Percentiles rank a stretch among this genome's conserved stretches.
These are phyloP conservation scores for Solanum chiquidenum DNA, from an alignment of 257 asterid species.

Conservation along the genomic window DNA sequence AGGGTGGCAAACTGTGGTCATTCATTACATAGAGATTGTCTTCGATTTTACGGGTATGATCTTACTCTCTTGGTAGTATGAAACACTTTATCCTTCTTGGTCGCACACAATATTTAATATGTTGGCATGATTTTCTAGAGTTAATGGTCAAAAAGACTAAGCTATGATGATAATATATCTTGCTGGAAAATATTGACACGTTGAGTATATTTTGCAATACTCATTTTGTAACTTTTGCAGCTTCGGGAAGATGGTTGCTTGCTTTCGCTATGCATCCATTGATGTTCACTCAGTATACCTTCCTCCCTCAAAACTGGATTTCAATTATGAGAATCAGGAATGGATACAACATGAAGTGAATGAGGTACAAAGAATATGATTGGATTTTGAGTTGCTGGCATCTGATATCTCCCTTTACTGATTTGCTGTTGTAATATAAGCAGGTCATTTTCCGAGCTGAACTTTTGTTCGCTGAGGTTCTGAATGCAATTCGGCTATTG, in stretches of 20 bases:
- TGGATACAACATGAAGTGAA: slow-evolving; percentile 70
- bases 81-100: neutral
- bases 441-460: slow-evolving; percentile 77
- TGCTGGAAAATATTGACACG: neutral
- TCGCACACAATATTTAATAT: neutral
- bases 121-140: neutral
- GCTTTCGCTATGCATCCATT: slow-evolving; percentile 97
- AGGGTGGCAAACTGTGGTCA: slow-evolving; percentile 99
- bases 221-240: slow-evolving; percentile 27
- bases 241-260: slow-evolving; percentile 93
- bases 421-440: slow-evolving; percentile 11
- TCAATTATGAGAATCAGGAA: slow-evolving; percentile 72
- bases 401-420: neutral
- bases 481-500: slow-evolving; percentile 45
- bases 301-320: slow-evolving; percentile 83
- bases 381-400: slow-evolving; percentile 1
- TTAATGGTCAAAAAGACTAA: neutral
- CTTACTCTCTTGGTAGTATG: slow-evolving; percentile 4
- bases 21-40: slow-evolving; percentile 92
- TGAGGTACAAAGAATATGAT: slow-evolving; percentile 40
- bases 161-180: neutral
- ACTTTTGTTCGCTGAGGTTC: slow-evolving; percentile 77
- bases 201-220: neutral
- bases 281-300: slow-evolving; percentile 88
- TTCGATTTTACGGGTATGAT: slow-evolving; percentile 90